Conservation (phyloP, 2,329 filamentous ascomycete species). For the Ambrosiella beaveri region DNA sequence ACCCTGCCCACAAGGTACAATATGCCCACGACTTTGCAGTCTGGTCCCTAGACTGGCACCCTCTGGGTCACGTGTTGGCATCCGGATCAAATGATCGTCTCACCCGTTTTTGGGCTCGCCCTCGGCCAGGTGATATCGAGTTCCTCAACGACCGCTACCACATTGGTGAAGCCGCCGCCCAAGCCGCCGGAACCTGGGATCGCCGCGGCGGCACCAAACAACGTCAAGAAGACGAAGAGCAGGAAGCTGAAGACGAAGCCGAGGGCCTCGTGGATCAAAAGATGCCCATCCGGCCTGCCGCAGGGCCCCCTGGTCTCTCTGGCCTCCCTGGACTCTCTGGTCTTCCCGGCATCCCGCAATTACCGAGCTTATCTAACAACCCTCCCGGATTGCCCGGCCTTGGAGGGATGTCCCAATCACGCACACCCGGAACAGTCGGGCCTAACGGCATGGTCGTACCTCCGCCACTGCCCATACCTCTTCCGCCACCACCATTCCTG, state of each 20-base stretch:
- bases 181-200: constrained; percentile 87
- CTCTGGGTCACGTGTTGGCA: constrained; percentile 82
- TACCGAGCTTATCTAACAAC: neutral
- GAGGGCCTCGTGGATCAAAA: constrained; percentile 87
- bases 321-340: constrained; percentile 34
- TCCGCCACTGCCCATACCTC: constrained; percentile 17
- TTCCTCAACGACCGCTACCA: constrained; percentile 85
- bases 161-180: constrained; percentile 81
- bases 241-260: constrained; percentile 81
- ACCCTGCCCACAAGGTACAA: constrained; percentile 71
- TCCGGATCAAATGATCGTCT: constrained; percentile 94
- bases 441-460: constrained; percentile 12
- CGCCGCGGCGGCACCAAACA: constrained; percentile 60
- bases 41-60: constrained; percentile 97
- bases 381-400: constrained; percentile 2
- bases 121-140: constrained; percentile 71
- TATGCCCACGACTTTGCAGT: constrained; percentile 90
- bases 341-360: constrained; percentile 22
- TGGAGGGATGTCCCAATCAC: neutral
- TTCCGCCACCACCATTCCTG: constrained; percentile 32
- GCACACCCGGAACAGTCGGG: neutral
- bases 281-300: constrained; percentile 42
- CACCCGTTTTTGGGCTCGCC: constrained; percentile 89
- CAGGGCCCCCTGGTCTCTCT: constrained; percentile 25
- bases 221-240: constrained; percentile 80